Percentiles rank a stretch among this genome's conserved stretches.
Evolutionary conservation across 495 filamentous ascomycete species (phyloP).

Genomic region (Neurospora hispaniola): DNA sequence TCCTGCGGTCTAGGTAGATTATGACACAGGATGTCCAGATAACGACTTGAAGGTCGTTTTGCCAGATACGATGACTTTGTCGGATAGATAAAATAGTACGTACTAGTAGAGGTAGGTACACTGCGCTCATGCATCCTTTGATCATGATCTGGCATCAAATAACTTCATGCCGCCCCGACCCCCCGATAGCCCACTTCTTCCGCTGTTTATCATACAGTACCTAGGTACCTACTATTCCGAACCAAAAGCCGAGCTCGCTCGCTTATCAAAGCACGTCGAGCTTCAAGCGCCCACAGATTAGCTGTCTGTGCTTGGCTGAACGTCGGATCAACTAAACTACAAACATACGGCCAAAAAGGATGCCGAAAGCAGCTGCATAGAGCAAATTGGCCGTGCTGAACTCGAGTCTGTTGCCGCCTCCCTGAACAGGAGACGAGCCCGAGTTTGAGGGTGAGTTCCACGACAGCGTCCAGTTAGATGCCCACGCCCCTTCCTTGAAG

Average conservation of each 20-base stretch:
- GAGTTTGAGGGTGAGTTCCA: conserved; percentile 8
- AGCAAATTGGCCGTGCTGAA: not conserved
- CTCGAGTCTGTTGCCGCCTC: not conserved
- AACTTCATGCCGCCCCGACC: too few relatives aligned
- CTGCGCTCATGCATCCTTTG: too few relatives aligned
- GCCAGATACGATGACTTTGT: too few relatives aligned
- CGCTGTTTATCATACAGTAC: not conserved
- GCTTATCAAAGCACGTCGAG: not conserved
- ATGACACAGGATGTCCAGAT: too few relatives aligned
- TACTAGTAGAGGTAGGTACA: too few relatives aligned
- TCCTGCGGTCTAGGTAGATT: too few relatives aligned
- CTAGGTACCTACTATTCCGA: not conserved
- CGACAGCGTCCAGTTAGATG: conserved; percentile 9
- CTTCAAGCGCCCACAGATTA: not conserved
- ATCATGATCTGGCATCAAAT: too few relatives aligned
- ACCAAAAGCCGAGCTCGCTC: not conserved
- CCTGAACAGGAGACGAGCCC: not conserved
- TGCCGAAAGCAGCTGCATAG: not conserved
- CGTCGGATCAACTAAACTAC: not conserved
- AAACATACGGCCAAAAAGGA: not conserved
- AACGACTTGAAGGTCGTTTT: too few relatives aligned
- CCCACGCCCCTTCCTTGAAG: conserved; percentile 17
- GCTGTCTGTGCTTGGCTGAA: not conserved
- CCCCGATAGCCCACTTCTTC: not conserved
- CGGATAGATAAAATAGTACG: too few relatives aligned